phyloP scores from a whole-genome alignment of 2,329 filamentous ascomycete species.

The Curvularia hawaiiensis region DNA sequence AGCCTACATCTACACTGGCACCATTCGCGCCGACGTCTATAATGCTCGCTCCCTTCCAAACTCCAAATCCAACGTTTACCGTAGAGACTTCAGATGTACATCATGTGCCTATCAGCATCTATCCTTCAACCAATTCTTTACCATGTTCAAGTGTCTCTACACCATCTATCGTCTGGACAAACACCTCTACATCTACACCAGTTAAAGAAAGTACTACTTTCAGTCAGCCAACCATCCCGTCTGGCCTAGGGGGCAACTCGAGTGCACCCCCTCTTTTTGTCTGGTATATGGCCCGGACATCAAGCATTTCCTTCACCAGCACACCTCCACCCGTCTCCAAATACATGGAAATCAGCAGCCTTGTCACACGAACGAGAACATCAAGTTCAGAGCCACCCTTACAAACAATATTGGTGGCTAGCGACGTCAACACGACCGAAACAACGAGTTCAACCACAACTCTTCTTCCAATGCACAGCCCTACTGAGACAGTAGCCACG shows the following conservation, averaged over 20 bases:
- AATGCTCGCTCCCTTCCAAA: neutral
- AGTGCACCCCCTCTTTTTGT: neutral
- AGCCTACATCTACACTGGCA: neutral
- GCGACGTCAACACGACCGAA: neutral
- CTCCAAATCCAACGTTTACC: neutral
- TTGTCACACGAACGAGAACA: conserved; percentile 2
- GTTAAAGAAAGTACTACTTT: neutral
- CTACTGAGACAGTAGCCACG: conserved; percentile 16
- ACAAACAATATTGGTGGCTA: neutral
- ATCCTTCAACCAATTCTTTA: neutral
- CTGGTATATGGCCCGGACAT: neutral
- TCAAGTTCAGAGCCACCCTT: neutral
- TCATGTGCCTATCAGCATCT: neutral
- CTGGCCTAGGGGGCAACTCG: neutral
- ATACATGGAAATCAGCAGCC: neutral
- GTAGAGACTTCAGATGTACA: neutral
- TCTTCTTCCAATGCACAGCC: conserved; percentile 19
- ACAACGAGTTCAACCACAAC: neutral
- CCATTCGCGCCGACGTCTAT: neutral
- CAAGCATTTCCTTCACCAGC: neutral
- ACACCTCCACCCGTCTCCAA: neutral
- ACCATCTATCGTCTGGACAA: neutral
- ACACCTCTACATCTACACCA: neutral
- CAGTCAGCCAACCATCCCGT: neutral
- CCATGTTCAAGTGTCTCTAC: neutral